Base-by-base conservation (phyloP, 352 stramenopile genomes). In the Pythium phragmitis region DNA sequence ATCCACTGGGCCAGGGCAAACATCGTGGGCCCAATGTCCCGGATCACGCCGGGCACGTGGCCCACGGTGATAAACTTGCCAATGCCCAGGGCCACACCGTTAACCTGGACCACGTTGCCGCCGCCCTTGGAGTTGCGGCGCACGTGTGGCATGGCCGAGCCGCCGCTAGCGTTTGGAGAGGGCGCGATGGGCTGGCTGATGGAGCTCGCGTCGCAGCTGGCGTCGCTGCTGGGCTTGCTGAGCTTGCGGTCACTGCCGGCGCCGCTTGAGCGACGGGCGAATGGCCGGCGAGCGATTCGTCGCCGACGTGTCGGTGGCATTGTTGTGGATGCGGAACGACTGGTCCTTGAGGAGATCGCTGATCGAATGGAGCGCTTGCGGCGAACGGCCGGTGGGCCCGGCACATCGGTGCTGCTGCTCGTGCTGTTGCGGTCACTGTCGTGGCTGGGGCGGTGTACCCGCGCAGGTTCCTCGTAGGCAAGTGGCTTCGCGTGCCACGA, bases 1-100 rank as follows among this genome's bases (percentile, higher is more conserved):
- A 91, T 74, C 84, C 84, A 93, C n/a, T 69, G 77, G 17, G 79
- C 84, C 0, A 70, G 67, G 6, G 80, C 82, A 23, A 93, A 91
- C 12, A 74, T 68, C 14, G 79, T 87, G 0, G 79, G 76, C 1
- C 84, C 84, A 48, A 93, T 82, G 60, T 83, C 91, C 1, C 79
- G 79, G 36, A 93, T 81, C 21, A 89, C 74, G 9, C 82, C 84
- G 17, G 75, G 69, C n/a, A 85, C 76, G 30, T 73, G 73, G 34
- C 73, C 80, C 6, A 89, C 67, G 8, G 76, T 81, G 55, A 89
- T 80, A 26, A 82, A 75, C 60, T 86, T 83, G 23, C 80, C 78
- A 19, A 86, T 72, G 16, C 76, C 74, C 19, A 87, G 41, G 16
- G 73, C 63, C 0, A 63, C 58, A 13, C 73, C 77, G 30, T 80